A percentile compares a stretch with the other conserved stretches of the same genome.
Conservation (phyloP, 2,329 filamentous ascomycete genomes). For the Pseudogymnoascus sp. region DNA sequence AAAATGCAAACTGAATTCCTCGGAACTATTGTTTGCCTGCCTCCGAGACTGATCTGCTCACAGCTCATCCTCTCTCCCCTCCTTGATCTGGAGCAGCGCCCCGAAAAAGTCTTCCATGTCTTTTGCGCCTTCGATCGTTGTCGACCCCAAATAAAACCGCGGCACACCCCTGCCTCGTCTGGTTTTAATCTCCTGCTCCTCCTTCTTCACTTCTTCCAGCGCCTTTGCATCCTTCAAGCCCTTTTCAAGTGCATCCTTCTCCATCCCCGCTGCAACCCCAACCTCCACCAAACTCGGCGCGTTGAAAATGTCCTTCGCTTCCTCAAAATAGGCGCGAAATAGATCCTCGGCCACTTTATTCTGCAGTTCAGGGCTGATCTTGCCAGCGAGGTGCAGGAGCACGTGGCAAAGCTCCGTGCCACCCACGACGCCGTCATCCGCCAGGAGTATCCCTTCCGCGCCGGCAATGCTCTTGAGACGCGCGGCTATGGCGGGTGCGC, state of each 20-base stretch:
- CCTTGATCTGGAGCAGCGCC: constrained; percentile 20
- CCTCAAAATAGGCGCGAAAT: constrained; percentile 60
- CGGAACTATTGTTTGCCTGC: constrained; percentile 58
- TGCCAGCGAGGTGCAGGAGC: neutral
- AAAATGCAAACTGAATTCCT: constrained; percentile 58
- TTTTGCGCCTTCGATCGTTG: neutral
- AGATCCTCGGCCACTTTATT: constrained; percentile 53
- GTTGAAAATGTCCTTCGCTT: constrained; percentile 56
- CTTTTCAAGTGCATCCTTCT: constrained; percentile 45
- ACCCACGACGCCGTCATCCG: neutral
- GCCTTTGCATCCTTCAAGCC: constrained; percentile 47
- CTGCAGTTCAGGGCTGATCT: constrained; percentile 32
- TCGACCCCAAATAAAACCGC: neutral
- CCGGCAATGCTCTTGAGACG: neutral
- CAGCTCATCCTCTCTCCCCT: constrained; percentile 34
- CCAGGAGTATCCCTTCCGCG: neutral
- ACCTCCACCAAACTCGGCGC: constrained; percentile 18
- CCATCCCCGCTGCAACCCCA: constrained; percentile 30
- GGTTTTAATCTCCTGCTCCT: constrained; percentile 44
- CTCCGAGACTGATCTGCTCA: constrained; percentile 62
- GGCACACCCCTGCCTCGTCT: neutral
- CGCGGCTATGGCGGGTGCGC: neutral
- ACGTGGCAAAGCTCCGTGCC: neutral
- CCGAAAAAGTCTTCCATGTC: neutral
- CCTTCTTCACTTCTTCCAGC: constrained; percentile 46